Evolutionary conservation across 495 filamentous ascomycete genomes (phyloP).

Genomic region (Evernia prunastri): DNA sequence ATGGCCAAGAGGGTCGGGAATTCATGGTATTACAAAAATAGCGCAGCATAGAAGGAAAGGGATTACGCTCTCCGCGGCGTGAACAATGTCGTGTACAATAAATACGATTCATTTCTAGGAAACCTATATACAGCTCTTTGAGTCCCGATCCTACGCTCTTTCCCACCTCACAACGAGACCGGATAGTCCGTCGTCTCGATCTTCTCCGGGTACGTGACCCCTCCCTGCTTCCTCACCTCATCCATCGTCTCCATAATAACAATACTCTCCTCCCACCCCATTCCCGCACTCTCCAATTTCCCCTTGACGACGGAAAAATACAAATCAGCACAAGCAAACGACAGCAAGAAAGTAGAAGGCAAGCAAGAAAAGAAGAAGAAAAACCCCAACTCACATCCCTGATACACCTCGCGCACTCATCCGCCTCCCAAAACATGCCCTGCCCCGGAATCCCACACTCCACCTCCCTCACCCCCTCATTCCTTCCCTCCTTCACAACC

Average conservation of each 20-base stretch:
- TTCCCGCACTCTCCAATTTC: constrained; percentile 63
- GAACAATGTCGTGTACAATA: constrained; percentile 13
- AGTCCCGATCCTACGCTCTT: background rate
- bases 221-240: constrained; percentile 70
- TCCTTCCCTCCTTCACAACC: constrained; percentile 39
- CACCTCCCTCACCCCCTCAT: constrained; percentile 47
- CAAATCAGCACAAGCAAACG: background rate
- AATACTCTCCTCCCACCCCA: constrained; percentile 78
- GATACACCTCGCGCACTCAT: constrained; percentile 78
- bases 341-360: background rate
- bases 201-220: constrained; percentile 68
- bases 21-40: constrained; percentile 5
- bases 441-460: constrained; percentile 60
- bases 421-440: constrained; percentile 94
- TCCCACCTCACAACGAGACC: constrained; percentile 9
- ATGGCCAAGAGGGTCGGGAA: background rate
- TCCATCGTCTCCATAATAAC: constrained; percentile 95
- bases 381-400: constrained; percentile 48
- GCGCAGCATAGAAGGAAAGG: background rate
- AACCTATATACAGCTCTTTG: background rate
- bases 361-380: background rate
- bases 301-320: constrained; percentile 24
- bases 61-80: background rate
- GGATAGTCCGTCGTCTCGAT: constrained; percentile 74
- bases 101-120: constrained; percentile 7